Evolutionary conservation across 2,329 filamentous ascomycete genomes (phyloP), one percentile per base, ranked within the genome.

Genomic region (Ampelomyces quisqualis): DNA sequence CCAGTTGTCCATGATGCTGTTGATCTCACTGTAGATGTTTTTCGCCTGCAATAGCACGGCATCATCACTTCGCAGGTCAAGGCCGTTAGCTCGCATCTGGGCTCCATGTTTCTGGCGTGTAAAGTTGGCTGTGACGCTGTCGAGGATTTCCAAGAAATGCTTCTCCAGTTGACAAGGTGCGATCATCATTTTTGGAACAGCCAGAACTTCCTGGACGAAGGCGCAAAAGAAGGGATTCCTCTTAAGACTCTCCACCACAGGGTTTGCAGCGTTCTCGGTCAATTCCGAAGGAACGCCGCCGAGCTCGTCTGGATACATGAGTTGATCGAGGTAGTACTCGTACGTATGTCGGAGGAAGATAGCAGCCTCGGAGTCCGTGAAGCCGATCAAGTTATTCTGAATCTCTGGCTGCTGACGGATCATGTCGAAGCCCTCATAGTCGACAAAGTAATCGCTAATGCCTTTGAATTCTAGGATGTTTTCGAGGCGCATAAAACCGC

Each of bases 331-430:
- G n/a, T 41, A 28, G 14, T 43, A 30, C 15, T 19, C 20, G 26
- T 40, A 48, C 15, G 42, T 14, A 9, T 38, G 36, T 7, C 45
- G 17, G 5, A 48, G 20, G 11, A 38, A 40, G 4, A 26, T 13
- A n/a, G 23, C 24, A 5, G 44, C 47, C 24, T 50, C 40, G 8
- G 37, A 24, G 7, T 28, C n/a, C 3, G 40, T 44, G 22, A 47
- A 42, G 5, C 18, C 40, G 14, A 50, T 40, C 22, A 42, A 28
- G 21, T 42, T 47, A 34, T 47, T 40, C 38, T 44, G 39, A 13
- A 47, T 32, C 17, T 50, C 38, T 9, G 38, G 28, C 21, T 39
- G 43, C 7, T 47, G 7, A 8, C 40, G 44, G 14, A 45, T 44
- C 17, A 38, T 33, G 8, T 45, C 38, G 13, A 50, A 42, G 11